Conservation (phyloP, 2,329 filamentous ascomycete genomes). For the Cryoendolithus antarcticus region DNA sequence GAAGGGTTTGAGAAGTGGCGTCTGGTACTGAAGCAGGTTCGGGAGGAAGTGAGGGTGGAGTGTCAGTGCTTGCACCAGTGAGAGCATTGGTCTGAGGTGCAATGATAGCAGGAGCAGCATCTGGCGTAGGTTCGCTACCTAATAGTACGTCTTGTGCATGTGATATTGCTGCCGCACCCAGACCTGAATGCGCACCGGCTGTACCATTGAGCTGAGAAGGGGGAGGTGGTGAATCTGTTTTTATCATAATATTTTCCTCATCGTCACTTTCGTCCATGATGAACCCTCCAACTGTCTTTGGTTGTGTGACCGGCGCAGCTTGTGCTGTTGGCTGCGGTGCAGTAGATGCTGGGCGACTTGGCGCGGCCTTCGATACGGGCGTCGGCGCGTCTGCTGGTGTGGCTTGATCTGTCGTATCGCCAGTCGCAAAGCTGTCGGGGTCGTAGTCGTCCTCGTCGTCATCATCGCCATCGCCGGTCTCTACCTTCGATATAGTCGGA, state of each 20-base stretch:
- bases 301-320: slow-evolving; percentile 20
- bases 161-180: slow-evolving; percentile 14
- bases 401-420: slow-evolving; percentile 3
- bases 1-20: slow-evolving; percentile 15
- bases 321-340: slow-evolving; percentile 18
- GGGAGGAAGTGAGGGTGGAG: slow-evolving; percentile 6
- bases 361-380: slow-evolving; percentile 13
- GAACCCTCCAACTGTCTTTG: slow-evolving; percentile 48
- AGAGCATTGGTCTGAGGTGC: slow-evolving; percentile 18
- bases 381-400: slow-evolving; percentile 5
- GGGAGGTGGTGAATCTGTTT: slow-evolving; percentile 8
- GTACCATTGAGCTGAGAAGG: slow-evolving; percentile 17
- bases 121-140: slow-evolving; percentile 34
- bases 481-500: slow-evolving; percentile 9
- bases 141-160: slow-evolving; percentile 44
- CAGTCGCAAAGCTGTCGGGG: slow-evolving; percentile 20
- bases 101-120: slow-evolving; percentile 17
- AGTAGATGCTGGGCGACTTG: slow-evolving; percentile 31
- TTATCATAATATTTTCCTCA: slow-evolving; percentile 22
- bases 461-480: slow-evolving; percentile 11
- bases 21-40: slow-evolving; percentile 13
- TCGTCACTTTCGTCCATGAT: slow-evolving; percentile 51
- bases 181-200: slow-evolving; percentile 14
- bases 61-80: slow-evolving; percentile 21
- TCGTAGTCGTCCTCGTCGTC: slow-evolving; percentile 25